phyloP scores from a whole-genome alignment of 768 basidiomycete genomes.

The Phylloporus scabripes region DNA sequence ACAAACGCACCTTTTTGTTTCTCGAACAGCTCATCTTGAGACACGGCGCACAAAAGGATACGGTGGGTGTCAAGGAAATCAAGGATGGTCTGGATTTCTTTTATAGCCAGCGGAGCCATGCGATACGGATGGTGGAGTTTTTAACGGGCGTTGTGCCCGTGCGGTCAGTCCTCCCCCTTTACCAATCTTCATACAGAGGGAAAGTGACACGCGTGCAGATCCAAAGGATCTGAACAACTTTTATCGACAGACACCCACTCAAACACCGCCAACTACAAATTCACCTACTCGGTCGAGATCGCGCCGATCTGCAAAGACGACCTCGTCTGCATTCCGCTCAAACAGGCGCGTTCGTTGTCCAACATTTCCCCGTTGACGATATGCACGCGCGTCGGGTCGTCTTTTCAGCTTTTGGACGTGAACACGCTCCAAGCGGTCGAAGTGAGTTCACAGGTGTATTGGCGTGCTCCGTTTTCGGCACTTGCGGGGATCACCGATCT shows the following conservation, averaged over 20 bases:
- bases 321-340: constrained; percentile 81
- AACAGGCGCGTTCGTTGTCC: constrained; percentile 74
- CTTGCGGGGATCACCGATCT: constrained; percentile 81
- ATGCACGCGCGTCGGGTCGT: constrained; percentile 89
- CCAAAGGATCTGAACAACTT: constrained; percentile 91
- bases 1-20: constrained; percentile 97
- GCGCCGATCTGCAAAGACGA: constrained; percentile 97
- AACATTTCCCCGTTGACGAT: constrained; percentile 87
- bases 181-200: neutral
- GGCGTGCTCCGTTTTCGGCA: constrained; percentile 86
- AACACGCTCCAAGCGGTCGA: constrained; percentile 81
- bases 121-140: constrained; percentile 96
- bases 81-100: constrained; percentile 97
- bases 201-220: constrained; percentile 38
- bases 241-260: constrained; percentile 91
- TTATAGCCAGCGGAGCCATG: constrained; percentile 85
- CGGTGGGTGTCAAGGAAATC: constrained; percentile 88
- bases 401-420: constrained; percentile 87
- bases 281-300: constrained; percentile 96
- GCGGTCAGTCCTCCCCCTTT: constrained; percentile 47
- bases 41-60: constrained; percentile 95
- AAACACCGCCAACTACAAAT: constrained; percentile 92
- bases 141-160: constrained; percentile 81
- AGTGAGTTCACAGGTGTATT: constrained; percentile 72
- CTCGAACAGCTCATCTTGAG: constrained; percentile 96